Evolutionary conservation across 495 filamentous ascomycete species (phyloP), one percentile per base, ranked within the genome.

Genomic region (Pyrenopolyporus hunteri): DNA sequence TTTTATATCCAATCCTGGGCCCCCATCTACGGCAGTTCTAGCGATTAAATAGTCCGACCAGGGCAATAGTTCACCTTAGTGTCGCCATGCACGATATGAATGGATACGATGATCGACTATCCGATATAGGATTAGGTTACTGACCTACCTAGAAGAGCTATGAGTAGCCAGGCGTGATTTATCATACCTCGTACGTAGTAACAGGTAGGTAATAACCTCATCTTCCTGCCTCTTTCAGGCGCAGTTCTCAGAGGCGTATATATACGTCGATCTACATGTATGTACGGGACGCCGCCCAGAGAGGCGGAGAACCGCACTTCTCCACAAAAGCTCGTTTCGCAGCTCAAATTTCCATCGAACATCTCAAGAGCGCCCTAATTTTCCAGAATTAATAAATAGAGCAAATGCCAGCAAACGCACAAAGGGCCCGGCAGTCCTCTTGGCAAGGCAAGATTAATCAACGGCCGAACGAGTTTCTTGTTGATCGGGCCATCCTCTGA

Each of bases 401-500:
- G 63, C 53, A 26, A 66, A 47, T 33, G 58, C 43, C 47, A 67
- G 25, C 44, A 59, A 66, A 67, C 59, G 64, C 64, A 67, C 59
- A 62, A 55, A 63, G 58, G 64, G 64, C 63, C 64, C 64, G 53
- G 29, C 31, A 39, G 22, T 7, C n/a, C 23, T 36, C 64, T 67
- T 67, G 64, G 64, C 64, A 50, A 63, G 47, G 53, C 48, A 28
- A 54, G 19, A 61, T 66, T 57, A 52, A 66, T 60, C 57, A 61
- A 66, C 46, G 33, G 55, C 57, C 63, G 57, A 60, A 65, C 62
- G 62, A 65, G 62, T 37, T 65, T 66, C 57, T 45, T 57, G 26
- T 60, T 39, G 57, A 66, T 66, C 63, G 57, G 37, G 63, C 63
- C 63, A 66, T 54, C 25, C 63, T 66, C 63, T 66, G 57, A 45